Evolutionary conservation across 768 basidiomycete species (phyloP), one percentile per base, ranked within the genome.

Genomic region (Strobilomyces dryophilus): DNA sequence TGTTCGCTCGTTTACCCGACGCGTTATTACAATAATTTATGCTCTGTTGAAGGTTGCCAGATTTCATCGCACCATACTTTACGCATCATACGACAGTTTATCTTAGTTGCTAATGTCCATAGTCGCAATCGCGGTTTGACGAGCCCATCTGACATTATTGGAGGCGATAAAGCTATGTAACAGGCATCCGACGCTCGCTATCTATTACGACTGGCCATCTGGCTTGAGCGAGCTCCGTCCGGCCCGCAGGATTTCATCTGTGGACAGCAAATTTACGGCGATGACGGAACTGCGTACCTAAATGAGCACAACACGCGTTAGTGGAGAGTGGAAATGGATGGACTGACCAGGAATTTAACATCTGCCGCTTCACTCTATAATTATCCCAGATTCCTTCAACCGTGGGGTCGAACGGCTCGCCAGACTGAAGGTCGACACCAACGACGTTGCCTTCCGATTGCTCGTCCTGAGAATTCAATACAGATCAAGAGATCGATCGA

Each of bases 321-420:
- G 48, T 49, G 57, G 51, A 34, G 35, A 35, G 45, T 48, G 41
- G 52, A 24, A 24, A 40, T 50, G 54, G 34, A 26, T 46, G 37
- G 26, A 74, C 84, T 67, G 61, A 94, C 93, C 91, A 92, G 65
- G 93, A 95, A 67, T 98, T 95, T 43, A 99, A 74, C 93, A 99
- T 97, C 68, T 99, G 97, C 55, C 95, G 79, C 78, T 99, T 99
- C 55, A 99, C 97, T 59, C 97, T 79, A 68, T 97, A 98, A 74
- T 98, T 98, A 69, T 99, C 97, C 95, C 95, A 99, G 26, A 99
- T 85, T 35, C 97, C 97, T 66, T 94, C 89, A 6, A 92, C 85
- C 10, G 91, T 91, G 20, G 97, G 97, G 66, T 99, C 95, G 66
- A 95, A 89, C 1, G 95, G 94, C 70, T 97, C 93, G 47, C 97